Conservation (phyloP, 441 rosid genomes). For the Eruca vesicaria region DNA sequence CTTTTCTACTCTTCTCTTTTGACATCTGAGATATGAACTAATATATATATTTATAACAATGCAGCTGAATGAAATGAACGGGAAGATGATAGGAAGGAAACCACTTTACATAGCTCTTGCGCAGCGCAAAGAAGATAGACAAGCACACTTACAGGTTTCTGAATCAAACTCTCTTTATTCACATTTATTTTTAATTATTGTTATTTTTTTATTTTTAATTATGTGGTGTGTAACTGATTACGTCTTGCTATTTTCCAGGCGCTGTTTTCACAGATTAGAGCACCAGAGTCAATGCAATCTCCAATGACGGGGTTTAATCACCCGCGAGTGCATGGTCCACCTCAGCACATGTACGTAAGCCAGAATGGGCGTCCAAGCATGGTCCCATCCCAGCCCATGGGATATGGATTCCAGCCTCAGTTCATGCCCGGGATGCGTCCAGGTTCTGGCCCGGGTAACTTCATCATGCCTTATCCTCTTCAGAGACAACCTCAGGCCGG, state of each 20-base stretch:
- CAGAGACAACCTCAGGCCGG: slow-evolving; percentile 61
- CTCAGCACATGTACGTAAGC: slow-evolving; percentile 59
- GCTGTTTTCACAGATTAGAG: slow-evolving; percentile 54
- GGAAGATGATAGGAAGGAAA: slow-evolving; percentile 65
- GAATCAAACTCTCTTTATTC: neutral
- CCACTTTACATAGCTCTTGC: slow-evolving; percentile 81
- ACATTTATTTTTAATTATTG: too few species aligned
- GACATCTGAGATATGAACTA: neutral
- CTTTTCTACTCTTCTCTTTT: neutral
- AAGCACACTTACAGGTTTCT: slow-evolving; percentile 55
- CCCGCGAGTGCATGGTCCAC: slow-evolving; percentile 7
- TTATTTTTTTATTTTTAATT: too few species aligned
- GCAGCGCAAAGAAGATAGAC: slow-evolving; percentile 79
- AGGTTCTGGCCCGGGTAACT: slow-evolving; percentile 40
- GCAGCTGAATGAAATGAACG: slow-evolving; percentile 70
- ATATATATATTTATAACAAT: neutral
- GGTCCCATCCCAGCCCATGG: slow-evolving; percentile 55
- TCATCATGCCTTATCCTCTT: slow-evolving; percentile 52
- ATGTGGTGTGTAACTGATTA: neutral
- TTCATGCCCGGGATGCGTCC: slow-evolving; percentile 59
- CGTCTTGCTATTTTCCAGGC: slow-evolving; percentile 37
- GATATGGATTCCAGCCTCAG: slow-evolving; percentile 67
- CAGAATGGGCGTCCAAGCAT: slow-evolving; percentile 52
- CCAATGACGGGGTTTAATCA: slow-evolving; percentile 37
- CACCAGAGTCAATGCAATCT: slow-evolving; percentile 46